Conservation (phyloP, 352 stramenopile genomes). For the Pythium rhizo-oryzae region DNA sequence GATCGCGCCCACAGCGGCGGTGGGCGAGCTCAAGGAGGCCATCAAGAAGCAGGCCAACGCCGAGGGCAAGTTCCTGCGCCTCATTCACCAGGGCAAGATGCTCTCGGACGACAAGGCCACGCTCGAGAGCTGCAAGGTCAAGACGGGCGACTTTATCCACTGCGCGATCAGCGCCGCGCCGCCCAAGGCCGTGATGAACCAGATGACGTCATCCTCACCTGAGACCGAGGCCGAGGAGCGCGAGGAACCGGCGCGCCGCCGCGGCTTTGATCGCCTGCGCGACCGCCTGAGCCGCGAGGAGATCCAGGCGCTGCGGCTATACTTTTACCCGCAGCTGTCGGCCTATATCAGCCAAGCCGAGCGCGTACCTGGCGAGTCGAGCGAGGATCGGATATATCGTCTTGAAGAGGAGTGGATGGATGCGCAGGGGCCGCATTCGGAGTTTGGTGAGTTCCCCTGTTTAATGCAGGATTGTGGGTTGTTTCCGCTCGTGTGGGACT, state of each 20-base stretch:
- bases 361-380: constrained; percentile 68
- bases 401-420: constrained; percentile 91
- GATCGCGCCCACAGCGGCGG: constrained; percentile 55
- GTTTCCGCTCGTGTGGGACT: background rate
- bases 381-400: constrained; percentile 88
- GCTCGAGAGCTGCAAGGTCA: constrained; percentile 75
- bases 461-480: no score
- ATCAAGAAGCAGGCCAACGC: constrained; percentile 77
- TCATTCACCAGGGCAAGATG: constrained; percentile 91
- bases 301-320: constrained; percentile 80
- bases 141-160: constrained; percentile 85
- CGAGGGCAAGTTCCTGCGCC: constrained; percentile 82
- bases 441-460: constrained; percentile 70
- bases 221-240: constrained; percentile 58
- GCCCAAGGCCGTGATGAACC: constrained; percentile 75
- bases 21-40: constrained; percentile 75
- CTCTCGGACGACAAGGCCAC: constrained; percentile 82
- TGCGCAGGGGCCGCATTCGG: constrained; percentile 79
- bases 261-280: constrained; percentile 80
- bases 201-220: constrained; percentile 46
- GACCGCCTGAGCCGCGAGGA: constrained; percentile 85
- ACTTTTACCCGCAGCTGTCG: constrained; percentile 88
- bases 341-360: constrained; percentile 84
- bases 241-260: constrained; percentile 57
- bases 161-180: constrained; percentile 82